These are phyloP conservation scores for Raphanus sativus DNA, from an alignment of 345 rosid species.

Conservation along the genomic window DNA sequence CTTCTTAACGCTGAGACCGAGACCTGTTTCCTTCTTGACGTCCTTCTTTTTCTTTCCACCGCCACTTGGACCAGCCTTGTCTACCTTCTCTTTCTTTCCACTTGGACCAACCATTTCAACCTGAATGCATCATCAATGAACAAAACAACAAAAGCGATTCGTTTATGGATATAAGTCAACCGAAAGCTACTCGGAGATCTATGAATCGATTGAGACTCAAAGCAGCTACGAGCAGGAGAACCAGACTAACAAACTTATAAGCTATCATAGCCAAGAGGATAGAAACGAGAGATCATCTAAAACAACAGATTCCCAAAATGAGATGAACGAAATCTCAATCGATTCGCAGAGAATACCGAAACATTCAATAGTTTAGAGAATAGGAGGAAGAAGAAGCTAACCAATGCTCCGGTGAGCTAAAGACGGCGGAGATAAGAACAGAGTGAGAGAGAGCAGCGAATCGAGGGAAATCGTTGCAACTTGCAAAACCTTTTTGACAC, in stretches of 20 bases:
- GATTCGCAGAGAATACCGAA: not conserved
- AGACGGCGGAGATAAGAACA: conserved; percentile 35
- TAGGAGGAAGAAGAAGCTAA: conserved; percentile 4
- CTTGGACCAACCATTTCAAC: conserved; percentile 29
- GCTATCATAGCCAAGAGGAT: no score
- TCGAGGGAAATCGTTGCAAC: not conserved
- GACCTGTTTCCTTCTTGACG: conserved; percentile 92
- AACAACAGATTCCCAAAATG: not conserved
- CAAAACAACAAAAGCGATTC: not conserved
- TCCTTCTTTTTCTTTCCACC: conserved; percentile 76
- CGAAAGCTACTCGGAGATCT: not conserved
- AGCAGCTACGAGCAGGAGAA: not conserved
- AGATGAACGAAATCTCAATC: not conserved
- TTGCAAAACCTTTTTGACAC: not conserved
- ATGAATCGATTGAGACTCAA: not conserved
- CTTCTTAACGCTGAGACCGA: conserved; percentile 76
- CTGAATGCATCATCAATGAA: conserved; percentile 1
- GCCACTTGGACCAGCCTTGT: conserved; percentile 49
- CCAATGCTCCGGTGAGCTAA: conserved; percentile 17
- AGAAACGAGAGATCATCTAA: not conserved
- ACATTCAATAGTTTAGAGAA: not conserved
- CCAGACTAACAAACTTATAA: not conserved
- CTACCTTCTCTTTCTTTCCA: conserved; percentile 22
- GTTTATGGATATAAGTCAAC: not conserved
- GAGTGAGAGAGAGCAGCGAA: not conserved